A percentile compares a stretch with the other conserved stretches of the same genome.
These are phyloP conservation scores for Talaromyces trachyspermus DNA, from an alignment of 495 filamentous ascomycete species.

Conservation along the genomic window DNA sequence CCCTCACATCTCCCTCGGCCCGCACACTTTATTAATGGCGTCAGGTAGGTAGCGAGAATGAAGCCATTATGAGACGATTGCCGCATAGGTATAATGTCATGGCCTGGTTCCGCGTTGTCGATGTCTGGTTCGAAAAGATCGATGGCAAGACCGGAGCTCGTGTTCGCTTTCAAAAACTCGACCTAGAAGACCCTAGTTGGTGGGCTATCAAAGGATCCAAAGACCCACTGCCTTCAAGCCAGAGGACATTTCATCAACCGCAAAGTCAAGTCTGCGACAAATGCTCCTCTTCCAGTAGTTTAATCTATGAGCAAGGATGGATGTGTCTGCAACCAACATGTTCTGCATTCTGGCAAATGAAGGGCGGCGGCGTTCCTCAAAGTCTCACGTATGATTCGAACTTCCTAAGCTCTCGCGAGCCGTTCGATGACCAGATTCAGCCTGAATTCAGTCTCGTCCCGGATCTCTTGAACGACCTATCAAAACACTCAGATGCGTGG, in stretches of 20 bases:
- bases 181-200: constrained; percentile 56
- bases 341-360: constrained; percentile 44
- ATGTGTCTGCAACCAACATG: constrained; percentile 60
- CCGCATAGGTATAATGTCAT: constrained; percentile 64
- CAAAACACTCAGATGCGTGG: constrained; percentile 20
- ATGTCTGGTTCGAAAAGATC: constrained; percentile 63
- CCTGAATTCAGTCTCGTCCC: constrained; percentile 30
- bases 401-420: constrained; percentile 47
- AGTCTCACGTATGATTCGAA: constrained; percentile 45
- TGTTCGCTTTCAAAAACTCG: constrained; percentile 65
- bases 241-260: constrained; percentile 17
- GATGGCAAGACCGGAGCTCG: constrained; percentile 39
- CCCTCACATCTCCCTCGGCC: neutral
- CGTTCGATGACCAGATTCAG: constrained; percentile 27
- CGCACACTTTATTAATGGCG: too few species aligned
- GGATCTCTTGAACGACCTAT: constrained; percentile 29
- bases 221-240: constrained; percentile 11
- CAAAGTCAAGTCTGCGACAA: constrained; percentile 25
- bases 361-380: constrained; percentile 16
- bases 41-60: constrained; percentile 45
- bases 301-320: constrained; percentile 56
- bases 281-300: constrained; percentile 31
- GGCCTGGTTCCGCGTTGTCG: constrained; percentile 63
- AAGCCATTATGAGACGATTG: constrained; percentile 42
- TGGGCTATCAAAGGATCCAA: constrained; percentile 44